Conservation (phyloP, 805 yeast species). For the Ogataea pilisensis region DNA sequence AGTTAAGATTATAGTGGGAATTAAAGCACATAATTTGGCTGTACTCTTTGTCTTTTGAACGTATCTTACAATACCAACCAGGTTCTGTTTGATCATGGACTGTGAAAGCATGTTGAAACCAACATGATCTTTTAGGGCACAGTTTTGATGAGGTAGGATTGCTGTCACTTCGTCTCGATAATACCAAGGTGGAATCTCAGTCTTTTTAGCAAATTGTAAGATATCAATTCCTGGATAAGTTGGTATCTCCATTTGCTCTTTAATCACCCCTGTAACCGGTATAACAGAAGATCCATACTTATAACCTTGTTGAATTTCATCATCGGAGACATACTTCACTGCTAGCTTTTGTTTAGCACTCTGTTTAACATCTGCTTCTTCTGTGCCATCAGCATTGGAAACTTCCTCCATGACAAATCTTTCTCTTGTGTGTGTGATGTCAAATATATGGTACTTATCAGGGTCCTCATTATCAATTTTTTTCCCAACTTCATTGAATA, state of each 20-base stretch:
- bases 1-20: constrained; percentile 40
- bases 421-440: constrained; percentile 23
- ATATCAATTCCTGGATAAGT: constrained; percentile 57
- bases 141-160: constrained; percentile 29
- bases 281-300: constrained; percentile 60
- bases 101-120: constrained; percentile 48
- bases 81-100: constrained; percentile 43
- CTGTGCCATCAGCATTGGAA: constrained; percentile 17
- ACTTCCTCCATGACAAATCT: constrained; percentile 9
- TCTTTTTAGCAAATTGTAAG: constrained; percentile 50
- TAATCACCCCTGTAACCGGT: constrained; percentile 47
- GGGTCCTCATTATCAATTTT: constrained; percentile 16
- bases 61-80: constrained; percentile 58
- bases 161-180: constrained; percentile 56
- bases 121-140: constrained; percentile 31
- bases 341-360: constrained; percentile 25
- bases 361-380: constrained; percentile 12
- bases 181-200: constrained; percentile 52
- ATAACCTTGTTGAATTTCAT: constrained; percentile 54
- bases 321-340: constrained; percentile 33
- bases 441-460: constrained; percentile 2
- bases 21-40: constrained; percentile 47
- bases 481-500: constrained; percentile 35
- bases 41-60: constrained; percentile 49
- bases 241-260: constrained; percentile 38